Evolutionary conservation across 192 early-diverging fungal species (phyloP), one percentile per base, ranked within the genome.

Genomic region (Coemansia pectinata): DNA sequence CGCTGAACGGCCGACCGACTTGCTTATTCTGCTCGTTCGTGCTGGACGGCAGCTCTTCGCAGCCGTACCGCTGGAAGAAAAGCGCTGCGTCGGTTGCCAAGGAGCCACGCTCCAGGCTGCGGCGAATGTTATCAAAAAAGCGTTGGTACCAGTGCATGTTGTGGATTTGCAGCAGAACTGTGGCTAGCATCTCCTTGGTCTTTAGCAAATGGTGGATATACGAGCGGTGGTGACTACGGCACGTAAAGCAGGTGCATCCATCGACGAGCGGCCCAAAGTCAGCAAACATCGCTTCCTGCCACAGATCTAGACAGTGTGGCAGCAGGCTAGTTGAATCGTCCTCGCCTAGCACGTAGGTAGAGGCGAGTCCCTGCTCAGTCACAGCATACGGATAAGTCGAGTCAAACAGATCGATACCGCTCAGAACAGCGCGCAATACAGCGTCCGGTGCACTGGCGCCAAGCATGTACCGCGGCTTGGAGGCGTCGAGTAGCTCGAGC

Each of bases 101-200:
- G 34, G 66, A 63, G 58, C 72, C 81, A 14, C 34, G 38, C 15
- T 33, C 76, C 40, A 86, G 47, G 66, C 81, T 84, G 8, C 19
- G 21, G 23, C 85, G 74, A 40, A 86, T 67, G 11, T 71, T 69
- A 0, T 17, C 69, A 63, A 84, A 86, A 63, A 86, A 81, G 33
- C 67, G 67, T 65, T 74, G 63, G 57, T 73, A 84, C 34, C 66
- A 70, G 63, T 77, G 72, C 48, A 80, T 67, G 63, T 86, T 86
- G 73, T 86, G 85, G 38, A 72, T 83, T 87, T 91, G 90, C 41
- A 94, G 77, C 36, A 94, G 76, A 17, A 94, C 90, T 0, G 86
- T 86, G 17, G 86, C 91, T 45, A 94, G 79, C 92, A 94, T 94
- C 74, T 94, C 92, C 42, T 89, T 87, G 14, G 91, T 83, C 40